Evolutionary conservation across 192 early-diverging fungal genomes (phyloP).

Genomic region (Coemansia erecta): DNA sequence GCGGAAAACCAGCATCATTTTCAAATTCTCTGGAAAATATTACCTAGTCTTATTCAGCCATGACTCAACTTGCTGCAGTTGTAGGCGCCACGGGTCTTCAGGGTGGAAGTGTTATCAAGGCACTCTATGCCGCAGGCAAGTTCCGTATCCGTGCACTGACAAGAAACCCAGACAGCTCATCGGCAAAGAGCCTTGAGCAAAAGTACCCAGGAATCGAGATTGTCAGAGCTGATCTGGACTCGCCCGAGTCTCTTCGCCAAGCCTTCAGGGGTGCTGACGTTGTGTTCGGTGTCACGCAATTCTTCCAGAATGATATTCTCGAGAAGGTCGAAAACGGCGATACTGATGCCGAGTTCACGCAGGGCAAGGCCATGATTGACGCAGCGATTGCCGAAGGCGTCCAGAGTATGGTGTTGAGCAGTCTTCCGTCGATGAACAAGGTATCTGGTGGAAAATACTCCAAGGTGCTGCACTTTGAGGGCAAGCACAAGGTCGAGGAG

Average conservation of each 20-base stretch:
- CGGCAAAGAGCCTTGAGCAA: background rate
- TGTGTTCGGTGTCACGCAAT: background rate
- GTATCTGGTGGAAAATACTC: slow-evolving; percentile 24
- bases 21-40: background rate
- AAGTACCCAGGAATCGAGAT: background rate
- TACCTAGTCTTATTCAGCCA: background rate
- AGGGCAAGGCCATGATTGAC: slow-evolving; percentile 34
- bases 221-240: background rate
- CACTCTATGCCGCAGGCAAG: background rate
- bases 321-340: background rate
- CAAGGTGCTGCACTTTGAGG: no score
- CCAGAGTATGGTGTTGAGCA: slow-evolving; percentile 22
- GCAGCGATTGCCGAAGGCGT: slow-evolving; percentile 30
- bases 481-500: slow-evolving; percentile 24
- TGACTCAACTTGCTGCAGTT: background rate
- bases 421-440: slow-evolving; percentile 17
- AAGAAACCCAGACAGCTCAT: background rate
- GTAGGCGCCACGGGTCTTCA: background rate
- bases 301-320: background rate
- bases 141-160: background rate
- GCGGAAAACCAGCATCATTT: background rate
- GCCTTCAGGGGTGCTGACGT: background rate
- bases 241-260: background rate
- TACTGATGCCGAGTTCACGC: slow-evolving; percentile 15
- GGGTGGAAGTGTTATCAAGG: slow-evolving; percentile 1